Conservation (phyloP, 441 rosid genomes). For the Erysimum cheiri region DNA sequence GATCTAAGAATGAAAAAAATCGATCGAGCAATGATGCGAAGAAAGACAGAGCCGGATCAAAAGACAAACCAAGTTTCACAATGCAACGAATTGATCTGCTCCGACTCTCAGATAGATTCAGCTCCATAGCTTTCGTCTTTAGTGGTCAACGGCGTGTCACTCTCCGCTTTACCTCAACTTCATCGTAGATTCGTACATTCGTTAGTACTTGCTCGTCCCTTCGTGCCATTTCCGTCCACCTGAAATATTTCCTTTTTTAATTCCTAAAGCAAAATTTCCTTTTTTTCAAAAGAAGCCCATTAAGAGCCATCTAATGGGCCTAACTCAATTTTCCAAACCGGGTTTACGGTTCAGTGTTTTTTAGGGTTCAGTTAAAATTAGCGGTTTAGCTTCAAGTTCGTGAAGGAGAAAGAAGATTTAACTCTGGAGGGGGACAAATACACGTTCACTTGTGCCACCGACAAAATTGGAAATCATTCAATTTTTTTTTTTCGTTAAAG, state of each 20-base stretch:
- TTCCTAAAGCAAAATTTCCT: neutral
- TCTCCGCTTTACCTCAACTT: conserved; percentile 32
- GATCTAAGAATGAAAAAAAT: conserved; percentile 23
- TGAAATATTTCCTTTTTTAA: neutral
- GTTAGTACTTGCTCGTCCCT: conserved; percentile 25
- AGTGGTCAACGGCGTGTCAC: conserved; percentile 36
- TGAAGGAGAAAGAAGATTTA: neutral
- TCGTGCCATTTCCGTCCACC: conserved; percentile 31
- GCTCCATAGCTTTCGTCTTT: conserved; percentile 36
- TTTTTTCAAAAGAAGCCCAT: neutral
- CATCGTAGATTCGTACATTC: too few relatives aligned
- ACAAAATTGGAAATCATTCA: conserved; percentile 15
- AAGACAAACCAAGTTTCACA: conserved; percentile 77
- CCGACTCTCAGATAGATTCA: conserved; percentile 25
- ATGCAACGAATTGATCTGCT: conserved; percentile 77
- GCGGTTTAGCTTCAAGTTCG: conserved; percentile 34
- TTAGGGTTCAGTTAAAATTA: neutral
- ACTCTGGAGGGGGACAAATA: conserved; percentile 20
- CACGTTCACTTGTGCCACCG: conserved; percentile 41
- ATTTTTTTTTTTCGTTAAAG: neutral
- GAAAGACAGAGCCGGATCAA: neutral
- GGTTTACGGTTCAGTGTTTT: neutral
- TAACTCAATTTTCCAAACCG: conserved; percentile 6
- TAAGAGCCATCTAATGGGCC: conserved; percentile 16
- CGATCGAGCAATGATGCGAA: conserved; percentile 15